Percentiles rank a stretch among this genome's conserved stretches.
Conservation (phyloP, 1,284 basidiomycete genomes). For the Pyrrhoderma noxium region DNA sequence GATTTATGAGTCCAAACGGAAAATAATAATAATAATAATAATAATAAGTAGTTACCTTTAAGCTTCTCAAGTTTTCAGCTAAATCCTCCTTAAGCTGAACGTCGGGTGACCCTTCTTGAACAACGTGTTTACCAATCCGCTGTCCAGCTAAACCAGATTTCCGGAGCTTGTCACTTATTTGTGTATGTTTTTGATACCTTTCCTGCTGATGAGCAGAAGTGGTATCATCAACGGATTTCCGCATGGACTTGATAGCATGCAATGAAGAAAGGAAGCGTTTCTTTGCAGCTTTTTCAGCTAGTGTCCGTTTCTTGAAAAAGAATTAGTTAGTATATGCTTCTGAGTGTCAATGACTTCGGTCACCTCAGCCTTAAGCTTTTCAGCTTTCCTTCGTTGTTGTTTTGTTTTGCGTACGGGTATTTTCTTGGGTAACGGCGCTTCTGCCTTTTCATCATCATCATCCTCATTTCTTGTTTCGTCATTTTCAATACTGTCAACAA, state of each 20-base stretch:
- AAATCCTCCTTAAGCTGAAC: constrained; percentile 93
- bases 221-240: constrained; percentile 36
- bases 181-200: constrained; percentile 34
- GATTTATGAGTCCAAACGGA: background rate
- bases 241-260: constrained; percentile 44
- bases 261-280: constrained; percentile 56
- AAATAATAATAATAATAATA: background rate
- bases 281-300: constrained; percentile 48
- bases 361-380: constrained; percentile 56
- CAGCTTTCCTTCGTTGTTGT: constrained; percentile 58
- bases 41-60: constrained; percentile 57
- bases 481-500: constrained; percentile 40
- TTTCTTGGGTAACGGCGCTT: constrained; percentile 35
- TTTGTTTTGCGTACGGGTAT: constrained; percentile 65
- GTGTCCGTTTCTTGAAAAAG: constrained; percentile 49
- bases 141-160: constrained; percentile 54
- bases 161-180: constrained; percentile 38
- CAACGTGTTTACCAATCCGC: constrained; percentile 70
- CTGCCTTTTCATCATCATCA: constrained; percentile 26
- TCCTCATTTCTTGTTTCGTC: constrained; percentile 28
- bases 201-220: constrained; percentile 38
- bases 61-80: constrained; percentile 74
- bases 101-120: constrained; percentile 63
- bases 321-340: no score
- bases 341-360: no score